Evolutionary conservation across 331 rosid species (phyloP).

Genomic region (Saraca asoca): DNA sequence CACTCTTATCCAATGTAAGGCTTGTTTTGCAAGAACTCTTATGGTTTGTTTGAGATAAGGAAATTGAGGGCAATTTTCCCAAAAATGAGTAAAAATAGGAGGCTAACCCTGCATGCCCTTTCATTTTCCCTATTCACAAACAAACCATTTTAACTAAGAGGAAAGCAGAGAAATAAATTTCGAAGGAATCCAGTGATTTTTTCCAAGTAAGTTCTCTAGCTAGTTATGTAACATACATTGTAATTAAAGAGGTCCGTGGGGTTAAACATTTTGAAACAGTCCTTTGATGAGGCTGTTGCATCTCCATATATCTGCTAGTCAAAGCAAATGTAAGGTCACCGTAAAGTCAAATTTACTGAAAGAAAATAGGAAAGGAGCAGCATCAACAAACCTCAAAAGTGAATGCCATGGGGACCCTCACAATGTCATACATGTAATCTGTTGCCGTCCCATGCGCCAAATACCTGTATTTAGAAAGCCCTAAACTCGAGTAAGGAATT

Average conservation of each 20-base stretch:
- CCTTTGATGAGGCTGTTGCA: slow-evolving; percentile 67
- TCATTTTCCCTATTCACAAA: no score
- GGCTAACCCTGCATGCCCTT: no score
- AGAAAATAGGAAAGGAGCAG: slow-evolving; percentile 21
- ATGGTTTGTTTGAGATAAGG: neutral
- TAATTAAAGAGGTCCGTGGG: slow-evolving; percentile 69
- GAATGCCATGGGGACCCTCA: slow-evolving; percentile 87
- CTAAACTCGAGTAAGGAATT: slow-evolving; percentile 25
- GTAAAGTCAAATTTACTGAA: slow-evolving; percentile 12
- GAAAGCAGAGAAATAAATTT: slow-evolving; percentile 3
- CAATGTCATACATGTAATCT: slow-evolving; percentile 92
- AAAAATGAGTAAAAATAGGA: no score
- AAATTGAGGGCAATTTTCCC: no score
- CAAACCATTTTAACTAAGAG: neutral
- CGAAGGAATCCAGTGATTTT: slow-evolving; percentile 12
- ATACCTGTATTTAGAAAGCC: slow-evolving; percentile 59
- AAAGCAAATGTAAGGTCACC: slow-evolving; percentile 31
- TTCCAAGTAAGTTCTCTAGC: slow-evolving; percentile 2
- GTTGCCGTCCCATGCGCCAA: slow-evolving; percentile 98
- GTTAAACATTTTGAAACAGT: slow-evolving; percentile 97
- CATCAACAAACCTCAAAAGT: slow-evolving; percentile 86
- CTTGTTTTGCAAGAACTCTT: neutral
- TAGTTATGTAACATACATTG: slow-evolving; percentile 55
- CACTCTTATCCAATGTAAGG: slow-evolving; percentile 18
- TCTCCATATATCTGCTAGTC: slow-evolving; percentile 87